phyloP scores from a whole-genome alignment of 2,329 filamentous ascomycete species.

The Ceratocystis smalleyi region DNA sequence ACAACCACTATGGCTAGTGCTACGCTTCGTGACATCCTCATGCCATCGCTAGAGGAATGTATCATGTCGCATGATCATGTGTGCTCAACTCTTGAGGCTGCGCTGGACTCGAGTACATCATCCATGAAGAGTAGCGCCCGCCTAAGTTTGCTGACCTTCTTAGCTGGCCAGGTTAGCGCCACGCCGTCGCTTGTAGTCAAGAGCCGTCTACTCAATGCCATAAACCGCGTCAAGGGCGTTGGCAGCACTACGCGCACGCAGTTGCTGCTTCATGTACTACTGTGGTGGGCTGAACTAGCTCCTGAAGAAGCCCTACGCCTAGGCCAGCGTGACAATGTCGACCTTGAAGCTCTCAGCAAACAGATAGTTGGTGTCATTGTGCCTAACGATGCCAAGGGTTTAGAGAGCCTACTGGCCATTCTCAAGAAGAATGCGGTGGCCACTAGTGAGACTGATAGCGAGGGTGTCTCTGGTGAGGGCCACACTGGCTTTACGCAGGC shows the following conservation, averaged over 20 bases:
- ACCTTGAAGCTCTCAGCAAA: conserved; percentile 28
- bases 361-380: conserved; percentile 37
- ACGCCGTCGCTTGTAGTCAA: conserved; percentile 59
- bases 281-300: conserved; percentile 48
- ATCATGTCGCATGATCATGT: conserved; percentile 64
- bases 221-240: conserved; percentile 59
- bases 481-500: conserved; percentile 44
- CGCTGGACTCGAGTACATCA: conserved; percentile 29
- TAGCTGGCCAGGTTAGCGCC: conserved; percentile 55
- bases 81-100: conserved; percentile 38
- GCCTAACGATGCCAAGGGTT: conserved; percentile 36
- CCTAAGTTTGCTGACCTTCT: conserved; percentile 50
- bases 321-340: conserved; percentile 28
- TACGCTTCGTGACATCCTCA: conserved; percentile 49
- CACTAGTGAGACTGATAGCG: conserved; percentile 21
- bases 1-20: conserved; percentile 40
- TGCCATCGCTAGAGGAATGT: conserved; percentile 70
- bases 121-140: conserved; percentile 46
- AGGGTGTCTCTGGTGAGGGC: conserved; percentile 23
- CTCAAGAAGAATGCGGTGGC: conserved; percentile 24
- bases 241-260: conserved; percentile 54
- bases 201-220: conserved; percentile 50
- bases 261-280: conserved; percentile 58
- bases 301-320: conserved; percentile 35
- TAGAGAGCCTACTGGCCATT: conserved; percentile 36